phyloP scores from a whole-genome alignment of 1,139 yeast species.

The Lodderomyces jiufengensis region DNA sequence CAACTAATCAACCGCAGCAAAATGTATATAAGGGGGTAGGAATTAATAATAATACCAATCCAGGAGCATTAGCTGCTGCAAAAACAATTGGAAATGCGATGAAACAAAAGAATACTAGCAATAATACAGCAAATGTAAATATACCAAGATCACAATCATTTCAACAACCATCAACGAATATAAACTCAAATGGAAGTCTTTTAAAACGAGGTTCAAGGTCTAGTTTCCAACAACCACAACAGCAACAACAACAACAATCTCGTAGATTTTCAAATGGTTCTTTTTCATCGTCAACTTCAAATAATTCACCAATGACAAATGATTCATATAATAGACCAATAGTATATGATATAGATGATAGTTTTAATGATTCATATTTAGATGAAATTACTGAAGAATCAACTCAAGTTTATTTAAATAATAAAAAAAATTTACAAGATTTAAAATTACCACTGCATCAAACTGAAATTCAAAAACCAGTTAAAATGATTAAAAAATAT shows the following conservation, averaged over 20 bases:
- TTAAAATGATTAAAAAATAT: conserved; percentile 45
- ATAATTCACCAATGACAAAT: conserved; percentile 8
- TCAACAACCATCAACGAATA: conserved; percentile 2
- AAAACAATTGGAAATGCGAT: conserved; percentile 37
- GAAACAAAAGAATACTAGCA: conserved; percentile 9
- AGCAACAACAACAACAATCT: conserved; percentile 10
- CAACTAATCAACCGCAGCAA: conserved; percentile 27
- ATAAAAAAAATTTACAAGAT: conserved; percentile 22
- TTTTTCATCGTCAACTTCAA: conserved; percentile 11
- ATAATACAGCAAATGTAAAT: conserved; percentile 1
- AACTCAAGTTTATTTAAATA: conserved; percentile 17
- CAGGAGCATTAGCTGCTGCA: conserved; percentile 47
- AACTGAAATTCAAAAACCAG: conserved; percentile 10
- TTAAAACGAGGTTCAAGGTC: conserved; percentile 16
- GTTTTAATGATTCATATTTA: conserved; percentile 26
- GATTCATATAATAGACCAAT: conserved; percentile 8
- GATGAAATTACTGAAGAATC: conserved; percentile 29
- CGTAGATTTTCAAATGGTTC: conserved; percentile 17
- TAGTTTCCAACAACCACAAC: conserved; percentile 8
- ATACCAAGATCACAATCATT: conserved; percentile 6
- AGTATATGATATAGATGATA: conserved; percentile 28
- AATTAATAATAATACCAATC: conserved; percentile 28
- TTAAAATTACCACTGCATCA: conserved; percentile 17
- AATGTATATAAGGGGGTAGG: conserved; percentile 48
- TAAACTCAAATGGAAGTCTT: conserved; percentile 14